Evolutionary conservation across 768 basidiomycete genomes (phyloP).

Genomic region (Podaxis carcinomalis): DNA sequence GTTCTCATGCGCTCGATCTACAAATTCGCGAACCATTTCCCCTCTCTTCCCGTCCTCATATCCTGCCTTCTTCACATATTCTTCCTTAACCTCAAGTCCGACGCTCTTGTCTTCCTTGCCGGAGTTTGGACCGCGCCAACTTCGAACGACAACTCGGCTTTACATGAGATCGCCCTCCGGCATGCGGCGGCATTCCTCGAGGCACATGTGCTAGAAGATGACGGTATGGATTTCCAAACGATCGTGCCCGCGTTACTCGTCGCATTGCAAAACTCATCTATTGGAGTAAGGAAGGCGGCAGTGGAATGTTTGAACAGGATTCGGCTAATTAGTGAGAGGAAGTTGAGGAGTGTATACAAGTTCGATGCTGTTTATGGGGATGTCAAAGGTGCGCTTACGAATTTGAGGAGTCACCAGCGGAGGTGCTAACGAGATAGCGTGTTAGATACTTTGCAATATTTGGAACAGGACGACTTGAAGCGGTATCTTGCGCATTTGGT

Average conservation of each 20-base stretch:
- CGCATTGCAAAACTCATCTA: conserved; percentile 44
- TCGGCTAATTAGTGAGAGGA: conserved; percentile 33
- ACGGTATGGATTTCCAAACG: conserved; percentile 73
- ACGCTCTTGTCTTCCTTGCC: conserved; percentile 76
- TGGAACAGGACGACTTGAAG: conserved; percentile 60
- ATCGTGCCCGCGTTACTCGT: conserved; percentile 69
- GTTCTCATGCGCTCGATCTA: conserved; percentile 66
- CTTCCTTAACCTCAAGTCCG: conserved; percentile 65
- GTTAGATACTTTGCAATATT: conserved; percentile 55
- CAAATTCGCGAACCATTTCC: conserved; percentile 54
- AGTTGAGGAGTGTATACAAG: conserved; percentile 57
- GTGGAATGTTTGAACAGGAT: conserved; percentile 53
- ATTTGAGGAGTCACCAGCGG: not conserved
- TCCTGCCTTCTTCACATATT: conserved; percentile 55
- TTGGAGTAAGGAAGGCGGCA: conserved; percentile 43
- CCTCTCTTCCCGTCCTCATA: conserved; percentile 45
- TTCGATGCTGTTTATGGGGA: conserved; percentile 72
- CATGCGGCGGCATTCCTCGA: conserved; percentile 81
- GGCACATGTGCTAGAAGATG: conserved; percentile 54
- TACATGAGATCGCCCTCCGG: conserved; percentile 53
- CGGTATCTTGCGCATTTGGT: conserved; percentile 52
- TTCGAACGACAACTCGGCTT: conserved; percentile 19
- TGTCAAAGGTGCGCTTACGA: conserved; percentile 41
- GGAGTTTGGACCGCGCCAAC: conserved; percentile 50
- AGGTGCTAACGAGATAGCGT: not conserved